Evolutionary conservation across 139 green algal species (phyloP).

Genomic region (Asterochloris sp.): DNA sequence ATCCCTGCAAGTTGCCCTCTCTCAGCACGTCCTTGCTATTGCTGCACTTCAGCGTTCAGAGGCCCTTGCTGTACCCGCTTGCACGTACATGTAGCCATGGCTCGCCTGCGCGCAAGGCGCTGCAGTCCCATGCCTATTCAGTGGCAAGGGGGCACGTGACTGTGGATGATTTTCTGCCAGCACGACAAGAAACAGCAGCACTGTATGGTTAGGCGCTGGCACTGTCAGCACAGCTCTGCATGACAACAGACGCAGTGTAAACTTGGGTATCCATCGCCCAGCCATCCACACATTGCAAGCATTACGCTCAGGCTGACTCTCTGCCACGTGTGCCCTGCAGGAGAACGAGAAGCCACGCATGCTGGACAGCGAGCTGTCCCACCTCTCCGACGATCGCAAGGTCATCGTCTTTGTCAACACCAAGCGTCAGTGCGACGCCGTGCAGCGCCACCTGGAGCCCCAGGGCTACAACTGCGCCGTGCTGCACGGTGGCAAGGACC

Average conservation of each 20-base stretch:
- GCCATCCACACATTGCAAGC: not conserved
- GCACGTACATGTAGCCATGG: too few species aligned
- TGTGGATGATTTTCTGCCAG: too few species aligned
- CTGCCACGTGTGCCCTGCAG: conserved; percentile 34
- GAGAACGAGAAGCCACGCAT: conserved; percentile 77
- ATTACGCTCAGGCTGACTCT: not conserved
- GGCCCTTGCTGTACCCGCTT: too few species aligned
- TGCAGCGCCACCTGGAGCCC: conserved; percentile 66
- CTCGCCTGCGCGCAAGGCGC: too few species aligned
- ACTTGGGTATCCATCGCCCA: not conserved
- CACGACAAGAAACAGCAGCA: too few species aligned
- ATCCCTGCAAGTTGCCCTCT: too few species aligned
- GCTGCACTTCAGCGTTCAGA: too few species aligned
- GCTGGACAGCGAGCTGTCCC: conserved; percentile 53
- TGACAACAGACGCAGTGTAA: not conserved
- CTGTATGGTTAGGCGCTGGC: too few species aligned
- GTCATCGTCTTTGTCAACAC: conserved; percentile 98
- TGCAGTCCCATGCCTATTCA: too few species aligned
- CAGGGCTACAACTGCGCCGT: conserved; percentile 66
- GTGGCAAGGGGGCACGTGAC: too few species aligned
- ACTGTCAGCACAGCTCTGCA: too few species aligned
- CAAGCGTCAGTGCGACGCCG: conserved; percentile 81
- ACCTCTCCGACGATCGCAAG: conserved; percentile 14
- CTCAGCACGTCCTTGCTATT: conserved; percentile 24
- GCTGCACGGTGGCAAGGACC: conserved; percentile 91